A percentile compares a stretch with the other conserved stretches of the same genome.
Evolutionary conservation across 1,284 basidiomycete species (phyloP).

Genomic region (Golubevia sp.): DNA sequence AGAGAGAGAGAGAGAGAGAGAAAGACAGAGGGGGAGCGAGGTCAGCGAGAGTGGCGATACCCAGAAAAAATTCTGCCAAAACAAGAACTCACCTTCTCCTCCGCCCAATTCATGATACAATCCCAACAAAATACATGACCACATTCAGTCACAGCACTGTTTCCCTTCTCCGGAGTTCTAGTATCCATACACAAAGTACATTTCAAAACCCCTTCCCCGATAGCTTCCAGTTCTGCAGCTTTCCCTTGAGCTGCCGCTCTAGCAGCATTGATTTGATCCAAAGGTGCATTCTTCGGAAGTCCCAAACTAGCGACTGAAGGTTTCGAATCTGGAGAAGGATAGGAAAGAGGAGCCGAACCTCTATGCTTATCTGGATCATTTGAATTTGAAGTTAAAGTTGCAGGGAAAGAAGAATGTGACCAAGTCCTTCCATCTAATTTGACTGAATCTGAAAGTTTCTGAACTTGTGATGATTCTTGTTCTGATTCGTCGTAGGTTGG

Average conservation of each 20-base stretch:
- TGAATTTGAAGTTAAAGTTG: too few relatives aligned
- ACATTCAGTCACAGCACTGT: constrained; percentile 85
- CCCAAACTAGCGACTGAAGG: constrained; percentile 8
- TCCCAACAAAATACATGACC: constrained; percentile 94
- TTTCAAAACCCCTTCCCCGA: constrained; percentile 18
- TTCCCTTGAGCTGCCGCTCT: constrained; percentile 10
- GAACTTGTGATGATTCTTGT: constrained; percentile 2
- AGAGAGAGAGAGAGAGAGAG: too few relatives aligned
- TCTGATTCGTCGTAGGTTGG: neutral
- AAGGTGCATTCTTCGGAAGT: neutral
- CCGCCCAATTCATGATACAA: constrained; percentile 83
- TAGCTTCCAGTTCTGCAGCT: constrained; percentile 20
- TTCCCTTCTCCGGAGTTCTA: constrained; percentile 27
- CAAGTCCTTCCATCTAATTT: too few relatives aligned
- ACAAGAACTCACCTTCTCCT: constrained; percentile 71
- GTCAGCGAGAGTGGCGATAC: too few relatives aligned
- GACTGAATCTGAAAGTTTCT: neutral
- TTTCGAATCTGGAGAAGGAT: constrained; percentile 16
- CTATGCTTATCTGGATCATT: too few relatives aligned
- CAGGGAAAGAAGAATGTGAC: too few relatives aligned
- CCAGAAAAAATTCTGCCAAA: neutral
- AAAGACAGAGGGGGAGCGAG: too few relatives aligned
- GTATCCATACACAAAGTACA: constrained; percentile 50
- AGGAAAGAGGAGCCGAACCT: constrained; percentile 12
- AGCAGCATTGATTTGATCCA: constrained; percentile 10